A percentile compares a stretch with the other conserved stretches of the same genome.
Evolutionary conservation across 495 filamentous ascomycete species (phyloP).

Genomic region (Talaromyces proteolyticus): DNA sequence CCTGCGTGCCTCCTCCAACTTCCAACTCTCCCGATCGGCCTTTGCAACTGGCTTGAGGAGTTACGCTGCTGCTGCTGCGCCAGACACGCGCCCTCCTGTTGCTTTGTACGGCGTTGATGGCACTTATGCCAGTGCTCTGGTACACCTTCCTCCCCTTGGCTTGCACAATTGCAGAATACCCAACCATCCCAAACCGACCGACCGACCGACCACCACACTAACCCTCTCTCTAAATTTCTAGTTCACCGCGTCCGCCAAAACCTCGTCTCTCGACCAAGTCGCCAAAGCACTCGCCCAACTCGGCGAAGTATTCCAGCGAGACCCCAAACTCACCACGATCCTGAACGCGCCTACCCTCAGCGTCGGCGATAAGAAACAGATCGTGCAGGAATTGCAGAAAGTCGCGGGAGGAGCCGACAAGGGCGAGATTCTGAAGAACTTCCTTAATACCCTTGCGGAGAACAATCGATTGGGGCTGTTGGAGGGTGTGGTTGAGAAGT

Average conservation of each 20-base stretch:
- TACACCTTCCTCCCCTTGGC: constrained; percentile 42
- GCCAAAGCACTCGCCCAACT: constrained; percentile 70
- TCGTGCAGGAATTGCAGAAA: constrained; percentile 81
- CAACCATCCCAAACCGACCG: no score
- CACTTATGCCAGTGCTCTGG: constrained; percentile 96
- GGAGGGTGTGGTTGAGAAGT: constrained; percentile 80
- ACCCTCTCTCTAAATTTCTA: constrained; percentile 26
- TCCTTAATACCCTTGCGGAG: constrained; percentile 81
- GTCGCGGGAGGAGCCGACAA: constrained; percentile 61
- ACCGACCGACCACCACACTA: no score
- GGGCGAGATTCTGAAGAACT: constrained; percentile 85
- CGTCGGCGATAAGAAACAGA: constrained; percentile 69
- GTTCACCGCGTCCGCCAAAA: constrained; percentile 95
- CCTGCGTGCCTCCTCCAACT: constrained; percentile 39
- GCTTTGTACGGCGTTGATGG: constrained; percentile 93
- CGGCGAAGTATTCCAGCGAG: constrained; percentile 65
- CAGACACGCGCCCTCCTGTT: constrained; percentile 75
- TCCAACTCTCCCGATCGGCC: constrained; percentile 35
- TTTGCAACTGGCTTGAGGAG: constrained; percentile 48
- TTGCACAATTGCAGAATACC: no score
- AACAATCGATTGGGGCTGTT: constrained; percentile 91
- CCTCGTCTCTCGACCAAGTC: constrained; percentile 71
- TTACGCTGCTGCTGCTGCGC: constrained; percentile 66
- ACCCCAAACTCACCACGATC: constrained; percentile 70
- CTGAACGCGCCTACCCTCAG: constrained; percentile 75